A percentile compares a stretch with the other conserved stretches of the same genome.
Evolutionary conservation across 306 rosid species (phyloP).

Genomic region (Quercus alba): DNA sequence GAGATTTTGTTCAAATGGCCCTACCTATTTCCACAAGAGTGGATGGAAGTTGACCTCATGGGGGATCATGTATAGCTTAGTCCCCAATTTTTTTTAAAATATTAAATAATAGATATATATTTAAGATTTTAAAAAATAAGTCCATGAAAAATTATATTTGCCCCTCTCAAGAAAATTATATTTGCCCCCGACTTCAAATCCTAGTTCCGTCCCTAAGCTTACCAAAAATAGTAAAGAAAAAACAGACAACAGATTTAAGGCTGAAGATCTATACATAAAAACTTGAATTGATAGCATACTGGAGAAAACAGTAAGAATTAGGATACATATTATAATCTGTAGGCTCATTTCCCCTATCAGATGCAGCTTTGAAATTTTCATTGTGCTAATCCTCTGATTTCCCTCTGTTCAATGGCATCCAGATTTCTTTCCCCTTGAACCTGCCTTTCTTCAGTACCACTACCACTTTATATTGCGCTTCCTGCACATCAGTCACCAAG

Average conservation of each 20-base stretch:
- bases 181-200: no score
- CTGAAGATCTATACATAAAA: constrained; percentile 8
- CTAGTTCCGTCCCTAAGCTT: no score
- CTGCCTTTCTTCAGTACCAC: constrained; percentile 53
- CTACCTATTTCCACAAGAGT: no score
- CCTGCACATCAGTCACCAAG: constrained; percentile 39
- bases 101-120: no score
- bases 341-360: constrained; percentile 42
- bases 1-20: no score
- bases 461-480: constrained; percentile 49
- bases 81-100: no score
- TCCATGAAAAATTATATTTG: no score
- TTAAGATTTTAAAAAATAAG: no score
- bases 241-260: not conserved
- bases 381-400: constrained; percentile 53
- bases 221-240: no score
- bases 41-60: no score
- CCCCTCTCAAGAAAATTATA: no score
- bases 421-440: constrained; percentile 43
- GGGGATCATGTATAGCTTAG: no score
- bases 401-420: constrained; percentile 55
- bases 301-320: constrained; percentile 14
- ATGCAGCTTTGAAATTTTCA: constrained; percentile 56
- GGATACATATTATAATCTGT: constrained; percentile 57
- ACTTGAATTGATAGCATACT: constrained; percentile 18